These are phyloP conservation scores for Aspergillus quadricinctus DNA, from an alignment of 2,329 filamentous ascomycete genomes.

Conservation along the genomic window DNA sequence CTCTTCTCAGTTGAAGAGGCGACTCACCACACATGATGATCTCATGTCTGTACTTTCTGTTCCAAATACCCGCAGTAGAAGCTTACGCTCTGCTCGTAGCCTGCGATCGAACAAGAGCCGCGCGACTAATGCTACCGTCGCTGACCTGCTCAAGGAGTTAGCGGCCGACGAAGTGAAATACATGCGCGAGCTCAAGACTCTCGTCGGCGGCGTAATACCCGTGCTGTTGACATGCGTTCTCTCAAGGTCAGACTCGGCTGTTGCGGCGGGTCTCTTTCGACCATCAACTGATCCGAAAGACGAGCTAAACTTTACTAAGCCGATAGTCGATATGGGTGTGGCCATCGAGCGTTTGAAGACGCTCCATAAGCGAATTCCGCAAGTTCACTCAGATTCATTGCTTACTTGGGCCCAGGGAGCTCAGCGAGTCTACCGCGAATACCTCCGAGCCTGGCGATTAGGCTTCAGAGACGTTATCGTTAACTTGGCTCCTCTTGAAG, in stretches of 20 bases:
- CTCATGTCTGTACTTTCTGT: constrained; percentile 85
- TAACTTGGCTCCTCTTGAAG: constrained; percentile 74
- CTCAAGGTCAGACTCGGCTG: constrained; percentile 61
- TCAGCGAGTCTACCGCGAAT: constrained; percentile 75
- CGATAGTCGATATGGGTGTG: constrained; percentile 91
- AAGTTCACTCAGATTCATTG: constrained; percentile 66
- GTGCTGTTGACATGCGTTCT: constrained; percentile 84
- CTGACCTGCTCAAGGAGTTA: constrained; percentile 76
- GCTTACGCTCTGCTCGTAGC: constrained; percentile 72
- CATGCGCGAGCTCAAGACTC: constrained; percentile 80
- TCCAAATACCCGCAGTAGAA: constrained; percentile 58
- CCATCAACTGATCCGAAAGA: constrained; percentile 51
- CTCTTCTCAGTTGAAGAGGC: constrained; percentile 57
- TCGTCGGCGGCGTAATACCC: constrained; percentile 92
- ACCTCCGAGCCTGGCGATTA: constrained; percentile 82
- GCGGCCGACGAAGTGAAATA: constrained; percentile 82
- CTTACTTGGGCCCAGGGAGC: constrained; percentile 77
- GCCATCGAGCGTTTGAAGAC: constrained; percentile 78
- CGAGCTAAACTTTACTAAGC: constrained; percentile 67
- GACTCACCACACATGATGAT: constrained; percentile 87
- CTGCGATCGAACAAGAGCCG: constrained; percentile 68
- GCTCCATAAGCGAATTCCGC: constrained; percentile 74
- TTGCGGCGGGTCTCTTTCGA: constrained; percentile 64
- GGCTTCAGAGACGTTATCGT: constrained; percentile 94
- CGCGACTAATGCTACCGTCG: constrained; percentile 63